phyloP scores from a whole-genome alignment of 371 early-diverging fungal genomes.

The Saksenaea oblongispora region DNA sequence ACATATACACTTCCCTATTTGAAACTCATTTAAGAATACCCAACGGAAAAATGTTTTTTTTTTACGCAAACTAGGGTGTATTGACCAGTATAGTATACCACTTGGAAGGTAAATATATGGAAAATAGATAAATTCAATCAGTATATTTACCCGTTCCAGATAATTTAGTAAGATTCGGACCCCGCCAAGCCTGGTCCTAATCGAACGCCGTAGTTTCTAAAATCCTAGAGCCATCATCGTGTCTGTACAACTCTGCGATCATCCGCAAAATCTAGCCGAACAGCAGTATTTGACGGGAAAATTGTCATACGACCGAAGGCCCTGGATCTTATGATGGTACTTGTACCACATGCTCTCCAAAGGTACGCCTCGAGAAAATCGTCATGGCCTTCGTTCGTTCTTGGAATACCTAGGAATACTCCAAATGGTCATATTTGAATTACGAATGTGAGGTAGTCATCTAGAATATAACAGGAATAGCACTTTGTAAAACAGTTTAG shows the following conservation, averaged over 20 bases:
- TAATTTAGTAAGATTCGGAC: not conserved
- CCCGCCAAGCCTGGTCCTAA: not conserved
- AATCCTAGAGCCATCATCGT: not conserved
- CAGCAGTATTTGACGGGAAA: not conserved
- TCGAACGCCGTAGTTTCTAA: not conserved
- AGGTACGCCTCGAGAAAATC: not conserved
- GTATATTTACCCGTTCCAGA: not conserved
- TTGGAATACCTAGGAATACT: not conserved
- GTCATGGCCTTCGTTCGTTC: not conserved
- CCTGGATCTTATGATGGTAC: not conserved
- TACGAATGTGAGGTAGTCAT: not conserved
- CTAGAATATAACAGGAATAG: too few species aligned
- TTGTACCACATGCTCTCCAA: not conserved
- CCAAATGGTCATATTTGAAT: too few species aligned
- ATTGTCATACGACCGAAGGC: constrained; percentile 1
- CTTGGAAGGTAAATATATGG: not conserved
- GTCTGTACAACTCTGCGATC: not conserved
- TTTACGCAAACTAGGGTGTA: not conserved
- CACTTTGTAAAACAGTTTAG: too few species aligned
- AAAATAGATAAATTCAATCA: not conserved
- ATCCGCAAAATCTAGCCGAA: not conserved
- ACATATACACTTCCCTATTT: not conserved
- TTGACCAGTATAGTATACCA: not conserved
- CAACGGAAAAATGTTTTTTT: not conserved
- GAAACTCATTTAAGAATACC: not conserved